Conservation (phyloP, 2,329 filamentous ascomycete species). For the Mycosphaerella arachidis region DNA sequence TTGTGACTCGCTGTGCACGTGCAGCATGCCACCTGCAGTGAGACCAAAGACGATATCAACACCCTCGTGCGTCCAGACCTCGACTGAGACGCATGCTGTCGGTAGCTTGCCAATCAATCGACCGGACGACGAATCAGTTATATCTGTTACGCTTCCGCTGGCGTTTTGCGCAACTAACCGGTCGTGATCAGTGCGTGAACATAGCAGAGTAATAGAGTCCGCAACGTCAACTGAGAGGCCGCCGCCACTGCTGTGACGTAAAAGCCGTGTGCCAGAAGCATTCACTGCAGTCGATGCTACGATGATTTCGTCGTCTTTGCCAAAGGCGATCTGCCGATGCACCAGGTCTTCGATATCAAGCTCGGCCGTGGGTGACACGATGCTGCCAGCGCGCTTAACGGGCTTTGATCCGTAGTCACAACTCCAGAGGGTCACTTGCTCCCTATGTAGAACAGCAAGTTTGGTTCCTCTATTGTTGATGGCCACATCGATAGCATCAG, state of each 20-base stretch:
- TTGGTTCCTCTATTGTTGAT: constrained; percentile 61
- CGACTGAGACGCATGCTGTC: constrained; percentile 23
- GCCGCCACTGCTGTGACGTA: not conserved
- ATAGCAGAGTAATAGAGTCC: constrained; percentile 8
- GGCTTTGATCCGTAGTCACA: constrained; percentile 61
- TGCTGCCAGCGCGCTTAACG: constrained; percentile 33
- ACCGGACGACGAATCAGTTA: not conserved
- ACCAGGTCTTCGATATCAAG: not conserved
- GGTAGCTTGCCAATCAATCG: constrained; percentile 18
- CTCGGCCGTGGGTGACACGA: not conserved
- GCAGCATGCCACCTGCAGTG: constrained; percentile 67
- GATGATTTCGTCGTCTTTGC: constrained; percentile 36
- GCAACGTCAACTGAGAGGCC: constrained; percentile 18
- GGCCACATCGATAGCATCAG: constrained; percentile 67
- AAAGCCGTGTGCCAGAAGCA: constrained; percentile 7
- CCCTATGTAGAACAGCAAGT: constrained; percentile 68
- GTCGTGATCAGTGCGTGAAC: constrained; percentile 17
- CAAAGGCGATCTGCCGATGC: constrained; percentile 46
- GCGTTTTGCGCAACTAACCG: constrained; percentile 22
- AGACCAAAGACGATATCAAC: constrained; percentile 55
- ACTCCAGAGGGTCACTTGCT: constrained; percentile 63
- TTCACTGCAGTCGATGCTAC: constrained; percentile 27
- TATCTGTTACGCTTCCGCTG: constrained; percentile 10
- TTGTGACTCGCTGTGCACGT: constrained; percentile 48
- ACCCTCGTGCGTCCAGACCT: constrained; percentile 36